These are phyloP conservation scores for Neofusicoccum sp. DNA, from an alignment of 2,329 filamentous ascomycete species.

Conservation along the genomic window DNA sequence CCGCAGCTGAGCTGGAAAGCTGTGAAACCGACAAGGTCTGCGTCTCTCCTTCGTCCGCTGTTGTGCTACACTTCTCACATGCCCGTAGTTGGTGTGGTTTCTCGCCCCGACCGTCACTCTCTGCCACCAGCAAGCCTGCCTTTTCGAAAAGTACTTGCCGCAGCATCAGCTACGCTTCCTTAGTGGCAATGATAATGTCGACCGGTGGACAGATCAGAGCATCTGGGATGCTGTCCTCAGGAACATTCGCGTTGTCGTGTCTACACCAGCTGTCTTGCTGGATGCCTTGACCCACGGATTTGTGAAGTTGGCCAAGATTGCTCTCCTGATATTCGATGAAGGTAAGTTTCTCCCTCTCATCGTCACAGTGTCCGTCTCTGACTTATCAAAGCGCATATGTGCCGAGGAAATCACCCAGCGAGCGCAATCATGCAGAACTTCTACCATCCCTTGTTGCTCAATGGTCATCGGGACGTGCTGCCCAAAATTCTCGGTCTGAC, in stretches of 20 bases:
- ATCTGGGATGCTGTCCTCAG: constrained; percentile 67
- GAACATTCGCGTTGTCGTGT: constrained; percentile 70
- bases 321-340: constrained; percentile 80
- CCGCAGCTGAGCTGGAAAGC: constrained; percentile 42
- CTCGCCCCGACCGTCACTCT: constrained; percentile 46
- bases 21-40: constrained; percentile 36
- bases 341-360: constrained; percentile 44
- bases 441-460: constrained; percentile 56
- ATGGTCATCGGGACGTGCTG: constrained; percentile 33
- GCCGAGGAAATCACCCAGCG: constrained; percentile 61
- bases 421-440: constrained; percentile 71
- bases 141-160: constrained; percentile 37
- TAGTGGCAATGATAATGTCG: constrained; percentile 65
- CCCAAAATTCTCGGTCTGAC: constrained; percentile 76
- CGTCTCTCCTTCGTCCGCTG: not conserved
- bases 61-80: not conserved
- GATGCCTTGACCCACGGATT: constrained; percentile 76
- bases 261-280: constrained; percentile 70
- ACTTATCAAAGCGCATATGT: constrained; percentile 65
- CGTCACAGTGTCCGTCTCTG: not conserved
- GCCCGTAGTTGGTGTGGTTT: constrained; percentile 45
- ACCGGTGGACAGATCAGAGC: constrained; percentile 67
- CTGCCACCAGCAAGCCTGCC: constrained; percentile 44
- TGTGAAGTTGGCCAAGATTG: constrained; percentile 60
- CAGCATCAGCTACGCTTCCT: constrained; percentile 61